Conservation (phyloP, 2,329 filamentous ascomycete species). For the Calonectria ilicicola region DNA sequence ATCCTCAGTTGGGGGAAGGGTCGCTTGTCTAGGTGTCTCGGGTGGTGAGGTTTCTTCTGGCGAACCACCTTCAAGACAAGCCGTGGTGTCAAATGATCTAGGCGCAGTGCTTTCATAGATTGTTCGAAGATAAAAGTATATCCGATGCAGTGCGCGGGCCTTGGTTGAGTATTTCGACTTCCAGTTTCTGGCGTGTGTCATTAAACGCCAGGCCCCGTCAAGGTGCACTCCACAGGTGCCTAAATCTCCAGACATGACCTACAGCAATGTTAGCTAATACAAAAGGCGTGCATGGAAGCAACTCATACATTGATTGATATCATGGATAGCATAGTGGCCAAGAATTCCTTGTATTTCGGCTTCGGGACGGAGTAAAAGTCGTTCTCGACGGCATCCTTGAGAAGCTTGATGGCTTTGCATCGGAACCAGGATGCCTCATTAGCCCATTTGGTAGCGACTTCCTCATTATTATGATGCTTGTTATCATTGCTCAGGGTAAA, state of each 20-base stretch:
- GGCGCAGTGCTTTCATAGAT: conserved; percentile 40
- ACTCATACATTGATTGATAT: conserved; percentile 41
- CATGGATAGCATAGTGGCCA: conserved; percentile 45
- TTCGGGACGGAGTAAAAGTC: conserved; percentile 24
- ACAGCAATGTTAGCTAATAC: neutral
- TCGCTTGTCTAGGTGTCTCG: neutral
- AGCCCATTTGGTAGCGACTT: conserved; percentile 35
- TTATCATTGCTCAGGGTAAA: conserved; percentile 41
- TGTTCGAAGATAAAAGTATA: conserved; percentile 40
- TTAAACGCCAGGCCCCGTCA: conserved; percentile 34
- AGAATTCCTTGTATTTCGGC: conserved; percentile 44
- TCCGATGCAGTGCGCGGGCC: conserved; percentile 36
- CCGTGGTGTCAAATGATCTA: neutral
- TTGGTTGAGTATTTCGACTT: conserved; percentile 35
- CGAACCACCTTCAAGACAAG: neutral
- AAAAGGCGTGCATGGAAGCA: no score
- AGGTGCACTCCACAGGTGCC: conserved; percentile 39
- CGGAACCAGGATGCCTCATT: conserved; percentile 24
- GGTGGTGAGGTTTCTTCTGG: neutral
- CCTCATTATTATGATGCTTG: conserved; percentile 14
- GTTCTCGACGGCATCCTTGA: conserved; percentile 39
- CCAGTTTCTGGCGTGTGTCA: conserved; percentile 29
- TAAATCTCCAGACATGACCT: conserved; percentile 44
- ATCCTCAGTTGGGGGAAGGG: conserved; percentile 3
- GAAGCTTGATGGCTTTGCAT: conserved; percentile 33